A percentile compares a stretch with the other conserved stretches of the same genome.
phyloP scores from a whole-genome alignment of 169 alveolate genomes.

The Plasmodium yoelii region DNA sequence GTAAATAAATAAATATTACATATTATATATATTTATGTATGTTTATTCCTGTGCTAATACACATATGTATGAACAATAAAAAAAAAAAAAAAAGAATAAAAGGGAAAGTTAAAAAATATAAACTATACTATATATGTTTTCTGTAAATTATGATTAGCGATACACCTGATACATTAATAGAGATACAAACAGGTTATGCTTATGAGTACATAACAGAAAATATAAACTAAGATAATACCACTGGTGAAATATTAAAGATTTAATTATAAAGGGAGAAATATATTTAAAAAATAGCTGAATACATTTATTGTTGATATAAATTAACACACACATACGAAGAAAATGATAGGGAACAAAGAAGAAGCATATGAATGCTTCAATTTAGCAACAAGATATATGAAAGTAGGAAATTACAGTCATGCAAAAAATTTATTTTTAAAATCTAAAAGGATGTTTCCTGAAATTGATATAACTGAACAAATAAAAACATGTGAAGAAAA shows the following conservation, averaged over 20 bases:
- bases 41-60: background rate
- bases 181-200: slow-evolving; percentile 4
- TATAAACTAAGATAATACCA: background rate
- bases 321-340: background rate
- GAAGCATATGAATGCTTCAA: slow-evolving; percentile 73
- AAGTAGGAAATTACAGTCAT: slow-evolving; percentile 67
- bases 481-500: slow-evolving; percentile 73
- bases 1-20: background rate
- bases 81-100: slow-evolving; percentile 1
- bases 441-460: slow-evolving; percentile 72
- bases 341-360: slow-evolving; percentile 74
- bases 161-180: background rate
- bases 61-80: slow-evolving; percentile 7
- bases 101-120: background rate
- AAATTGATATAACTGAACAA: slow-evolving; percentile 67
- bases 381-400: slow-evolving; percentile 57
- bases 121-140: background rate
- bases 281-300: background rate
- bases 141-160: background rate
- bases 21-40: slow-evolving; percentile 7
- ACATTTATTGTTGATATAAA: too few species aligned
- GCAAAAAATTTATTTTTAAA: slow-evolving; percentile 65
- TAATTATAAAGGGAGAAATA: background rate
- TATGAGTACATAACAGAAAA: background rate
- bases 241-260: background rate